Evolutionary conservation across 495 filamentous ascomycete species (phyloP).

Genomic region (Platismatia glauca): DNA sequence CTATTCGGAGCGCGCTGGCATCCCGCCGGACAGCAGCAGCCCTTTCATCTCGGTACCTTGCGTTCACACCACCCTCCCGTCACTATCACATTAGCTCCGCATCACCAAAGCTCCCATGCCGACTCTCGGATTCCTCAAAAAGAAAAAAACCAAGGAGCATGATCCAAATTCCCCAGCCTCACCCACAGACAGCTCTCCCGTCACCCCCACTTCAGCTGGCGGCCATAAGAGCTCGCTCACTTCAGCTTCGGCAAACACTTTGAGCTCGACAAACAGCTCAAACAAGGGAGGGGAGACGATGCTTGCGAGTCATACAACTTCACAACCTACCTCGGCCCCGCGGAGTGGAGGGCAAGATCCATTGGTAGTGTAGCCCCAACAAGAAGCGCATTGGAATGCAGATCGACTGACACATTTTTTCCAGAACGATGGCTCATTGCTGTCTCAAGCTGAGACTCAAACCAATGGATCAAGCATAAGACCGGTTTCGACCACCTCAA

Average conservation of each 20-base stretch:
- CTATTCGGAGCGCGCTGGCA: conserved; percentile 13
- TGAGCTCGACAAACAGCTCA: conserved; percentile 29
- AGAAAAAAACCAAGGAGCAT: conserved; percentile 88
- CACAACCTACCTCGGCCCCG: conserved; percentile 22
- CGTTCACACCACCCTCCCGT: conserved; percentile 12
- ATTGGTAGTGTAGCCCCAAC: conserved; percentile 36
- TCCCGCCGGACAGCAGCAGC: conserved; percentile 7
- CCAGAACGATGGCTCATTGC: conserved; percentile 32
- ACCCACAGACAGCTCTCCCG: conserved; percentile 45
- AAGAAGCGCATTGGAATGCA: not conserved
- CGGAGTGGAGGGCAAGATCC: conserved; percentile 22
- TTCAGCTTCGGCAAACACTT: conserved; percentile 32
- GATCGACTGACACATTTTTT: conserved; percentile 9
- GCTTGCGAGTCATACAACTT: conserved; percentile 19
- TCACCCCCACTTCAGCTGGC: conserved; percentile 31
- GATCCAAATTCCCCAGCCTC: conserved; percentile 53
- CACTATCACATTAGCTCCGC: conserved; percentile 6
- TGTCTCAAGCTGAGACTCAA: conserved; percentile 23
- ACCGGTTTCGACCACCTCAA: conserved; percentile 8
- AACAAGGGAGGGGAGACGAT: conserved; percentile 21
- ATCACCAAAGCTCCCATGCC: conserved; percentile 22
- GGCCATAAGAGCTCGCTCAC: conserved; percentile 29
- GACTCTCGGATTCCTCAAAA: conserved; percentile 73
- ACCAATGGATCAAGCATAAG: conserved; percentile 26
- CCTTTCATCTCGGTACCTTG: conserved; percentile 11